phyloP scores from a whole-genome alignment of 495 filamentous ascomycete species.

The Penicillium odoratum region DNA sequence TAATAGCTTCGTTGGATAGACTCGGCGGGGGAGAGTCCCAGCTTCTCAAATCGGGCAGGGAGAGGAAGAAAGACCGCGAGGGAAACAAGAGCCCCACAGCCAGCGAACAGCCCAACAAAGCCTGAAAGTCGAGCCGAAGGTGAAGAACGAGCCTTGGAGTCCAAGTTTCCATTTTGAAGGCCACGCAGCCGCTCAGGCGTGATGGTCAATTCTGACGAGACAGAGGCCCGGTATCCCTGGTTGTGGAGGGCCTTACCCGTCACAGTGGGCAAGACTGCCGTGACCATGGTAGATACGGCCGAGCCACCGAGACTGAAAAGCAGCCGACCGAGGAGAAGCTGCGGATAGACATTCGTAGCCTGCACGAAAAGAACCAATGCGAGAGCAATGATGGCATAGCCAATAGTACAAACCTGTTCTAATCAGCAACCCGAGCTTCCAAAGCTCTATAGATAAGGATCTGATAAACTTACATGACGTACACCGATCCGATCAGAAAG shows the following conservation, averaged over 20 bases:
- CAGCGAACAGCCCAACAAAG: constrained; percentile 88
- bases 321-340: constrained; percentile 80
- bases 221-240: constrained; percentile 37
- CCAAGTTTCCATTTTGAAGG: constrained; percentile 10
- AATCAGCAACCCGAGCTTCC: constrained; percentile 5
- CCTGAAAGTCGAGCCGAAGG: constrained; percentile 73
- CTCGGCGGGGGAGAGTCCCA: constrained; percentile 62
- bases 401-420: constrained; percentile 66
- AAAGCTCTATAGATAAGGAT: background rate
- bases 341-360: constrained; percentile 83
- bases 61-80: constrained; percentile 81
- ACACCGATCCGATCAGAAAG: constrained; percentile 89
- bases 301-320: constrained; percentile 89
- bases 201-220: constrained; percentile 64
- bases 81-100: constrained; percentile 85
- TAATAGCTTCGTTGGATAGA: constrained; percentile 84
- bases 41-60: constrained; percentile 70
- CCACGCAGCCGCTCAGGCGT: constrained; percentile 53
- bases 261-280: constrained; percentile 86
- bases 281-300: constrained; percentile 96
- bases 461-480: constrained; percentile 50
- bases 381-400: constrained; percentile 77
- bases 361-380: constrained; percentile 80
- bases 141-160: constrained; percentile 9
- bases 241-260: constrained; percentile 47